Base-by-base conservation (phyloP, 2,329 filamentous ascomycete genomes). In the Hypoxylon sp. region DNA sequence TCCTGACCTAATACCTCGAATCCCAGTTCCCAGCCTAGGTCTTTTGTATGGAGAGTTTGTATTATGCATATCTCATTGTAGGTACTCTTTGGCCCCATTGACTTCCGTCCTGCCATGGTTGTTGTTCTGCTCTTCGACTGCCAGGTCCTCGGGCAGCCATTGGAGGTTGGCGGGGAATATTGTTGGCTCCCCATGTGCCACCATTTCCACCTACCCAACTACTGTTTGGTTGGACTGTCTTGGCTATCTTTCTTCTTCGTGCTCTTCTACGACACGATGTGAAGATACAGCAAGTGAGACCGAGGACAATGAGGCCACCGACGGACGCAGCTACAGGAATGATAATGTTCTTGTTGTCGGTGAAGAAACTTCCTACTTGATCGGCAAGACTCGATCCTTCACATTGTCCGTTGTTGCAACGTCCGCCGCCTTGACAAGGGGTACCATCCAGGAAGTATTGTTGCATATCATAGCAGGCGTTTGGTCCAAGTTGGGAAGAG, bases 401-500 rank as follows among this genome's bases (percentile, higher is more conserved):
- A 80, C 96, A 99, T 72, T 85, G 82, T 46, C 96, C 96, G 74
- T 94, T 95, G 56, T 79, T 77, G 79, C 96, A 99, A 62, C 83
- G 85, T 5, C 96, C 96, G 60, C 93, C 93, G 17, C 91, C 92
- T 57, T 89, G 86, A 77, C 96, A 99, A 1, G 87, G 82, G 0
- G 96, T 98, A 17, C 96, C 96, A 77, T 99, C 96, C 30, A 98
- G 84, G 81, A 97, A 98, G 80, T 97, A 96, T 78, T 98, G 94
- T 77, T 93, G 90, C 81, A 97, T 87, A 21, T 87, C 86, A 66
- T 91, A 90, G 79, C 93, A 97, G 6, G 86, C 84, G 63, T 87
- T 87, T 5, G 82, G 69, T 6, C 88, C 88, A 63, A 94, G 90
- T 62, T 88, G 83, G 3, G 93, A 89, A 23, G 90, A 91, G 2